These are phyloP conservation scores for Tricholoma saponaceum DNA, from an alignment of 768 basidiomycete genomes.

Conservation along the genomic window DNA sequence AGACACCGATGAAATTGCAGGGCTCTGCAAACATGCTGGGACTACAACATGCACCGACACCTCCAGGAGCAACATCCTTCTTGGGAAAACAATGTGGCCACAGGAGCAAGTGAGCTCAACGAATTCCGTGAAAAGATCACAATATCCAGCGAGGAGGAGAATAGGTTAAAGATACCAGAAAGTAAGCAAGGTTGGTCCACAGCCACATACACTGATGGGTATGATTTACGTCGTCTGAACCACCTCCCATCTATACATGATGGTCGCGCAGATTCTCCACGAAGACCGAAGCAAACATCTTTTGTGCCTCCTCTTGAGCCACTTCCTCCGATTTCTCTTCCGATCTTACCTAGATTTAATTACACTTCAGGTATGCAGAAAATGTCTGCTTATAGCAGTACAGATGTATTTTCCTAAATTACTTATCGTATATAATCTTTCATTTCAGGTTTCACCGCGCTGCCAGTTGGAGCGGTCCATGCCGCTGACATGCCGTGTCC, in stretches of 20 bases:
- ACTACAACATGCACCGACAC: conserved; percentile 9
- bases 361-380: neutral
- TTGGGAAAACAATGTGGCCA: conserved; percentile 8
- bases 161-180: neutral
- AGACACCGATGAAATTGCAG: too few relatives aligned
- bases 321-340: neutral
- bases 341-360: neutral
- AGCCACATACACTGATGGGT: neutral
- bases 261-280: neutral
- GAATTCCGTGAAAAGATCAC: neutral
- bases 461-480: neutral
- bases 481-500: neutral
- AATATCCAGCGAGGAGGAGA: neutral
- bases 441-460: too few relatives aligned
- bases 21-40: neutral
- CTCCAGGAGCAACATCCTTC: conserved; percentile 17
- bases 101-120: neutral
- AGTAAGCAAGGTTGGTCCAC: neutral
- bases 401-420: neutral
- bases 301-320: neutral
- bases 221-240: neutral
- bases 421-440: neutral
- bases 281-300: neutral
- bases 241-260: neutral
- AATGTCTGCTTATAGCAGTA: neutral